Evolutionary conservation across 2,329 filamentous ascomycete genomes (phyloP), one percentile per base, ranked within the genome.

Genomic region (Colletotrichum sp.): DNA sequence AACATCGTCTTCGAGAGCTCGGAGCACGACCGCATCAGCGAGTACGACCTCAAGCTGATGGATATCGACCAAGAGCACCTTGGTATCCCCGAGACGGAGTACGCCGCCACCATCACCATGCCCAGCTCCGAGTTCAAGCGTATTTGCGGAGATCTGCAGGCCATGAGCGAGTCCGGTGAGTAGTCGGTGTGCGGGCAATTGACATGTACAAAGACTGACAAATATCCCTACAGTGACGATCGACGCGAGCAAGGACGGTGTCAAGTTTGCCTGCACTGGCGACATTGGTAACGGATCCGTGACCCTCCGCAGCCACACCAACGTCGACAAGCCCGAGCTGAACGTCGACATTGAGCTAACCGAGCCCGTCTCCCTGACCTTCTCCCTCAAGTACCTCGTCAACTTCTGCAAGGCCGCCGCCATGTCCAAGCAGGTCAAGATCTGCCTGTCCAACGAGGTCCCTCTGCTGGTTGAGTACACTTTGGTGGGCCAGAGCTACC

Each of bases 21-120:
- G 79, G 92, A 94, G 83, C 94, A 92, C 81, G 97, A 99, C 86
- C 92, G 97, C 79, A 92, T 99, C 83, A 98, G 95, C 91, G 97
- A 99, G 90, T 99, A 99, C 86, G 97, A 99, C 86, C 94, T 99
- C 87, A 99, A 99, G 91, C 93, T 99, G 85, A 99, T 99, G 97
- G 97, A 99, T 85, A 99, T 99, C 85, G 97, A 99, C 87, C 97
- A 99, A 89, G 97, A 99, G 90, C 97, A 99, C 86, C 89, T 99
- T 86, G 97, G 97, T 77, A 99, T 99, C 81, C 97, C 97, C 18
- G 96, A 99, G 81, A 99, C 97, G n/a, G 97, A 99, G 82, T 99
- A 99, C 83, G 94, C 96, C 52, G 94, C 97, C 63, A 97, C 94
- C 21, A 95, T 99, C 78, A 89, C 91, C 70, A 96, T 99, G 95